A percentile compares a stretch with the other conserved stretches of the same genome.
Evolutionary conservation across 1,284 basidiomycete species (phyloP).

Genomic region (Ganoderma meredithae): DNA sequence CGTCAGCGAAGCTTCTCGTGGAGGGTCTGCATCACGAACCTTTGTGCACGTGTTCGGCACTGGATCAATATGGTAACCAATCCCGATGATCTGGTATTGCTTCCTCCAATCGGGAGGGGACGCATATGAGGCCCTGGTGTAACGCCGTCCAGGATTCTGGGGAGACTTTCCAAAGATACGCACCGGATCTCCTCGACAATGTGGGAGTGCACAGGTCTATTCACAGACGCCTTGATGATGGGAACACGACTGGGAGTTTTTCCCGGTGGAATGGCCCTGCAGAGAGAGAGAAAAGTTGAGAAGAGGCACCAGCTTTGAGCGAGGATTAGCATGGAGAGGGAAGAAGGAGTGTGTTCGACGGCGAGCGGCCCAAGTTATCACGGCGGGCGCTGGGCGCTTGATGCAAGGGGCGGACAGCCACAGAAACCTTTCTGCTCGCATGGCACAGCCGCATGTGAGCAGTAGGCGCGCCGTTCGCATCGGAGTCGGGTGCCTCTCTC

Average conservation of each 20-base stretch:
- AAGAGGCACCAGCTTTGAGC: background rate
- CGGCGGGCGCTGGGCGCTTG: constrained; percentile 3
- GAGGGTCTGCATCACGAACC: background rate
- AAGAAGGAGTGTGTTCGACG: background rate
- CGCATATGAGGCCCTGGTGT: constrained; percentile 3
- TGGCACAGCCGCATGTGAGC: background rate
- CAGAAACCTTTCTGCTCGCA: background rate
- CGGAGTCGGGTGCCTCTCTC: background rate
- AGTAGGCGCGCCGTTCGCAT: background rate
- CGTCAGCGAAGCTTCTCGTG: constrained; percentile 1
- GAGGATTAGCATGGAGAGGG: background rate
- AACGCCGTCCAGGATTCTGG: background rate
- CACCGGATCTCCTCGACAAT: constrained; percentile 1
- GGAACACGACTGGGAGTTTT: background rate
- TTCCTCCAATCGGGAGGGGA: constrained; percentile 10
- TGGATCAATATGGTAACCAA: constrained; percentile 3
- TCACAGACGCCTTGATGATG: constrained; percentile 9
- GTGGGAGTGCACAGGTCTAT: constrained; percentile 4
- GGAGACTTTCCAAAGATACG: constrained; percentile 3
- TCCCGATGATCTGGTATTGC: constrained; percentile 2
- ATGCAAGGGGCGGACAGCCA: background rate
- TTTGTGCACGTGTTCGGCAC: background rate
- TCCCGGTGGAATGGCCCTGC: background rate
- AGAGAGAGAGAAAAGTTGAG: background rate
- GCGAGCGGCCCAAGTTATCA: background rate